phyloP scores from a whole-genome alignment of 495 filamentous ascomycete species.

The Barbatosphaeria neglecta region DNA sequence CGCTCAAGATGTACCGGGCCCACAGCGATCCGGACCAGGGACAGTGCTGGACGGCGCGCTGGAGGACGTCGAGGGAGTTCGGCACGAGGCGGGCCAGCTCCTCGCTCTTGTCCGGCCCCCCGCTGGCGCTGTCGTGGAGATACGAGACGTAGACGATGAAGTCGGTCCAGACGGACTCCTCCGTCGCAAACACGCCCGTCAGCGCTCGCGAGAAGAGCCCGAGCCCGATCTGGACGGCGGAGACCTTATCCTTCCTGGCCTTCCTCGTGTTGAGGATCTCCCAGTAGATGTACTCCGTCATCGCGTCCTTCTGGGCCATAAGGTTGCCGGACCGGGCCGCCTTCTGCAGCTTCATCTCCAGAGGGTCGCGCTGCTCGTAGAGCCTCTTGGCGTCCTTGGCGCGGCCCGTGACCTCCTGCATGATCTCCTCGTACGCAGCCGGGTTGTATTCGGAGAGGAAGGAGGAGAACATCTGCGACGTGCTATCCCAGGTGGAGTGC shows the following conservation, averaged over 20 bases:
- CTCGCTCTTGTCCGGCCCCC: conserved; percentile 14
- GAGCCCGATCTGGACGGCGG: conserved; percentile 49
- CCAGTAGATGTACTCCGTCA: conserved; percentile 71
- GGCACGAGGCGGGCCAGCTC: conserved; percentile 23
- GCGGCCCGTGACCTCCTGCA: conserved; percentile 55
- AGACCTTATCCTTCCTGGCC: conserved; percentile 31
- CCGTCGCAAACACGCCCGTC: conserved; percentile 50
- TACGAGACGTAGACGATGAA: conserved; percentile 59
- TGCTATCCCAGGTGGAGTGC: conserved; percentile 76
- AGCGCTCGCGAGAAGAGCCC: conserved; percentile 72
- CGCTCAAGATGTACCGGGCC: conserved; percentile 74
- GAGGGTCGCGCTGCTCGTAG: conserved; percentile 55
- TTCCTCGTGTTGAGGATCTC: conserved; percentile 50
- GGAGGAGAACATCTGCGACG: conserved; percentile 68
- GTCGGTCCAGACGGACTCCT: conserved; percentile 66
- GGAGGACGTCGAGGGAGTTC: conserved; percentile 34
- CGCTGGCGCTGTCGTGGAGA: conserved; percentile 21
- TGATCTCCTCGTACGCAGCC: conserved; percentile 62
- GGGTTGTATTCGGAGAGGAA: conserved; percentile 73
- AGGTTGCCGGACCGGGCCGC: conserved; percentile 47
- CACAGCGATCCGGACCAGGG: conserved; percentile 87
- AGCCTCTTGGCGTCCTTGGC: conserved; percentile 58
- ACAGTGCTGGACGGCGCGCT: conserved; percentile 74
- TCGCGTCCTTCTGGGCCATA: conserved; percentile 44
- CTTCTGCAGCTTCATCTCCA: conserved; percentile 55